phyloP scores from a whole-genome alignment of 768 basidiomycete species.

The Boletus rex-veris region DNA sequence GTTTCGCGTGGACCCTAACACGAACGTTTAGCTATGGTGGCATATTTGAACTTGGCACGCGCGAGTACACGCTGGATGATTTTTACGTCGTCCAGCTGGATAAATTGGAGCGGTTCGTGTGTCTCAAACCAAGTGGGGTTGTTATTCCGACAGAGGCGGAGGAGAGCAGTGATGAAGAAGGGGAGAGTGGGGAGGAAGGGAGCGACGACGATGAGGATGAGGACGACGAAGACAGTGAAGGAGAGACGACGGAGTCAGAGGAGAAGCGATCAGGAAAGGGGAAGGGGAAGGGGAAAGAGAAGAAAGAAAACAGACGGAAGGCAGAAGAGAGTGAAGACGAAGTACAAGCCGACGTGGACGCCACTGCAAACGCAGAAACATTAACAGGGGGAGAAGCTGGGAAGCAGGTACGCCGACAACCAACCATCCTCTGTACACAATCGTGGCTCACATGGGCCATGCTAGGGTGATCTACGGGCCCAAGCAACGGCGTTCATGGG shows the following conservation, averaged over 20 bases:
- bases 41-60: slow-evolving; percentile 76
- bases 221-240: slow-evolving; percentile 27
- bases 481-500: slow-evolving; percentile 58
- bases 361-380: not conserved
- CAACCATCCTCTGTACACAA: too few relatives aligned
- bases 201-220: slow-evolving; percentile 46
- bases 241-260: slow-evolving; percentile 8
- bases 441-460: not conserved
- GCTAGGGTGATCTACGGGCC: slow-evolving; percentile 38
- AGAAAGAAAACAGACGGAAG: slow-evolving; percentile 16
- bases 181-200: slow-evolving; percentile 56
- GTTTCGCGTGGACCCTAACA: not conserved
- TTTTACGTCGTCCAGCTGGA: slow-evolving; percentile 79
- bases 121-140: slow-evolving; percentile 65
- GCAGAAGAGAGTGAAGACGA: slow-evolving; percentile 31
- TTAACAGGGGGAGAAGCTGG: slow-evolving; percentile 10
- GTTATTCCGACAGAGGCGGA: slow-evolving; percentile 60
- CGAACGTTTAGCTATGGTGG: slow-evolving; percentile 67
- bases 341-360: not conserved
- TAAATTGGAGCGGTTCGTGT: slow-evolving; percentile 75
- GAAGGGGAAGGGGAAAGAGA: slow-evolving; percentile 2
- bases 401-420: slow-evolving; percentile 3
- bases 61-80: slow-evolving; percentile 88
- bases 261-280: not conserved
- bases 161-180: slow-evolving; percentile 59